Percentiles rank a stretch among this genome's conserved stretches.
Conservation (phyloP, 176 grass and related monocot genomes). For the Poa annua region DNA sequence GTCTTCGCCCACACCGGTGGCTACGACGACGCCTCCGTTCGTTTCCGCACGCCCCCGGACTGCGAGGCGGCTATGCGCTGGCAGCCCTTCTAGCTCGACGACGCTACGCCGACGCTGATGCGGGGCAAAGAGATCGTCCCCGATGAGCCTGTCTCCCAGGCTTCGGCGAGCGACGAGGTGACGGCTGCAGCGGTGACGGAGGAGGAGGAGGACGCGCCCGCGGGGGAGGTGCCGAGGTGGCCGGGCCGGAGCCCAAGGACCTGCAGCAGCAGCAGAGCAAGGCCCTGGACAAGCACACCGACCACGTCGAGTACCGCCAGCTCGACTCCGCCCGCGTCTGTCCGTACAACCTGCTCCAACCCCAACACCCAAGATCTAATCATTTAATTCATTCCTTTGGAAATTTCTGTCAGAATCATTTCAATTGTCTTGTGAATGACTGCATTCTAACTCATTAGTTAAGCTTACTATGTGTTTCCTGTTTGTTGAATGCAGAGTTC, state of each 20-base stretch:
- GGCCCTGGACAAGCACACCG: constrained; percentile 97
- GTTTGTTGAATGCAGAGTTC: neutral
- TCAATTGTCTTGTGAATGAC: neutral
- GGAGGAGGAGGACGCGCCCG: neutral
- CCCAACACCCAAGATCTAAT: neutral
- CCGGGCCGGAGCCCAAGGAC: constrained; percentile 38
- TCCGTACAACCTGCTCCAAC: constrained; percentile 43
- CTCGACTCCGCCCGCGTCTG: constrained; percentile 93
- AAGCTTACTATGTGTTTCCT: neutral
- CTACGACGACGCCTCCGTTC: neutral
- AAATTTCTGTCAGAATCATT: neutral
- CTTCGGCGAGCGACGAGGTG: too few relatives aligned
- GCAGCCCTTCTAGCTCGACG: neutral
- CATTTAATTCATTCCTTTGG: neutral
- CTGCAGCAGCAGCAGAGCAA: constrained; percentile 99
- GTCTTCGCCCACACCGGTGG: neutral
- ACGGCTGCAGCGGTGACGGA: too few relatives aligned
- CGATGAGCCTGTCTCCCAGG: neutral
- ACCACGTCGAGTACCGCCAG: constrained; percentile 94
- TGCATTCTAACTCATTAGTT: neutral
- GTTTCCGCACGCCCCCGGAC: neutral
- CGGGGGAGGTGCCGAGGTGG: constrained; percentile 8
- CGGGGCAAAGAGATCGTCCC: neutral
- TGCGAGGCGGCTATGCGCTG: neutral
- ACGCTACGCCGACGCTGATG: neutral